Percentiles rank a stretch among this genome's conserved stretches.
Evolutionary conservation across 345 rosid genomes (phyloP).

Genomic region (Acer saccharum): DNA sequence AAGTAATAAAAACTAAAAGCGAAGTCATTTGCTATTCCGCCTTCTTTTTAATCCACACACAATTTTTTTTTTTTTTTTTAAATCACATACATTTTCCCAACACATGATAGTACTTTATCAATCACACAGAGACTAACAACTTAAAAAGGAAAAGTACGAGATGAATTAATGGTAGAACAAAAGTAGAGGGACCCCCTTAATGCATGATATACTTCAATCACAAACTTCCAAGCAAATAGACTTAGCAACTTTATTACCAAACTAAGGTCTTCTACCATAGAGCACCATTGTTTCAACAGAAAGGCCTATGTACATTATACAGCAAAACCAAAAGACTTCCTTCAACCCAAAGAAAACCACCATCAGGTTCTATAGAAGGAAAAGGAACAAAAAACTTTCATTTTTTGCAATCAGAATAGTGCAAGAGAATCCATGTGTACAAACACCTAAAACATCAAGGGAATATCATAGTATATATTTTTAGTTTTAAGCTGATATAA

Average conservation of each 20-base stretch:
- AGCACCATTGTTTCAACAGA: neutral
- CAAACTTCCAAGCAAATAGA: neutral
- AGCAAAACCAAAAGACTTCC: neutral
- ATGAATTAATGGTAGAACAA: neutral
- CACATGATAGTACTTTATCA: conserved; percentile 4
- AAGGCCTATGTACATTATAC: neutral
- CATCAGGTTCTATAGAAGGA: neutral
- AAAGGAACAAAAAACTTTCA: conserved; percentile 10
- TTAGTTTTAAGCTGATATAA: no score
- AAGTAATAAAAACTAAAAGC: conserved; percentile 16
- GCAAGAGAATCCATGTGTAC: conserved; percentile 11
- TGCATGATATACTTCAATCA: neutral
- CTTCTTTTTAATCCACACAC: no score
- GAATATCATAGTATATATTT: neutral
- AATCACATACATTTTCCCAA: conserved; percentile 11
- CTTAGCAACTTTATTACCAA: neutral
- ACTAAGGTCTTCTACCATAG: neutral
- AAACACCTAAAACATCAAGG: conserved; percentile 7
- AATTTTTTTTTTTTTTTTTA: no score
- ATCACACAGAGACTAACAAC: conserved; percentile 17
- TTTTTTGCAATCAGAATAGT: conserved; percentile 24
- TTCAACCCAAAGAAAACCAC: neutral
- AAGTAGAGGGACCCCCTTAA: neutral
- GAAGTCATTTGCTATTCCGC: no score
- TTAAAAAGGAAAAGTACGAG: conserved; percentile 8